Evolutionary conservation across 306 rosid genomes (phyloP), one percentile per base, ranked within the genome.

Genomic region (Ceratonia siliqua): DNA sequence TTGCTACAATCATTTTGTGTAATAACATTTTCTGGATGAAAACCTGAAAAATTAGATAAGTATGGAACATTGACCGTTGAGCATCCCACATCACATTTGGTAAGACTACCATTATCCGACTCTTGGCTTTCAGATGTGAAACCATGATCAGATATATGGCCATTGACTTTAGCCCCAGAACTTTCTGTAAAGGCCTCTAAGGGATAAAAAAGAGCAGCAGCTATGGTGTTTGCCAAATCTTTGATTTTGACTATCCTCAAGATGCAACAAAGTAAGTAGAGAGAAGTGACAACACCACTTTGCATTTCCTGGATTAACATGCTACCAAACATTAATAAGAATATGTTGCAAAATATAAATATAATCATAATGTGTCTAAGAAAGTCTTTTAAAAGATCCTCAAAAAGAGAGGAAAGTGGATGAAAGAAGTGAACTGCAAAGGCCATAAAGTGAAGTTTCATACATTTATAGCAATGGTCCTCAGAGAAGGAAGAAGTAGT

Each of bases 261-360:
- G 82, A 91, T 88, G 88, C 95, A 90, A 78, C 96, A 94, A 75
- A 94, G 88, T 72, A 94, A 85, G 85, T 88, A 94, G 64, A 94
- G 87, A 84, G 97, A 86, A 67, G 90, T 86, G 81, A 82, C 89
- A 74, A 84, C 87, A 53, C 87, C 91, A 78, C 88, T 79, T 82
- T 81, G 89, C 77, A 75, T 67, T 66, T 82, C 96, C 98, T 91
- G 90, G 65, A 84, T 82, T 84, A 70, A 76, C 68, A 77, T 75
- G 54, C 75, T 59, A 88, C 64, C 75, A 87, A 79, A 81, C 70
- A 79, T 88, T 81, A 85, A 80, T 48, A 79, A 75, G 61, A 80
- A 75, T 15, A 65, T 9, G 59, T 32, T 59, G 72, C 68, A 63
- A 43, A 41, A 48, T 54, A 68, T 36, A 43, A 41, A 48, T 54